Percentiles rank a stretch among this genome's conserved stretches.
phyloP scores from a whole-genome alignment of 163 green algal species.

The Chlamydomonas reinhardtii region DNA sequence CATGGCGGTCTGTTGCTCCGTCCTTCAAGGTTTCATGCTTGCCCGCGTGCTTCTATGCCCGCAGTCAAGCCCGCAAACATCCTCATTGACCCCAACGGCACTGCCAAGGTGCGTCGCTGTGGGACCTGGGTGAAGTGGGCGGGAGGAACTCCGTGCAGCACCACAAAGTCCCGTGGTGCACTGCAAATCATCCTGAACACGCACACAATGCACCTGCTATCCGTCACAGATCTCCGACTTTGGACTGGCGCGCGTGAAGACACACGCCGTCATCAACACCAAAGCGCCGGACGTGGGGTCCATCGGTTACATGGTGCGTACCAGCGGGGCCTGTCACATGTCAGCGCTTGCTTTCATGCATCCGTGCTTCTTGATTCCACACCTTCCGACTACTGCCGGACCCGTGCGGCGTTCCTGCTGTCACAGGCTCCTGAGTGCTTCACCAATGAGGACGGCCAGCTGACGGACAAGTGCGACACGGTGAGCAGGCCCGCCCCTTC shows the following conservation, averaged over 20 bases:
- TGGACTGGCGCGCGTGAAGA: conserved; percentile 49
- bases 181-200: no score
- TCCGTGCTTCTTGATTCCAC: no score
- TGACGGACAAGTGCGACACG: conserved; percentile 52
- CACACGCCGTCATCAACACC: conserved; percentile 21
- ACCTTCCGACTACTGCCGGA: no score
- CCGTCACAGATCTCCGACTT: conserved; percentile 55
- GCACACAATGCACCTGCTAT: no score
- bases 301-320: conserved; percentile 48
- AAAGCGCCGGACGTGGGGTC: conserved; percentile 24
- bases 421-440: conserved; percentile 43
- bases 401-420: no score
- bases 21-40: no score
- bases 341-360: no score
- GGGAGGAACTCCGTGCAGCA: no score
- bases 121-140: no score
- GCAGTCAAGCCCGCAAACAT: conserved; percentile 59
- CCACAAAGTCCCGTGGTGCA: no score
- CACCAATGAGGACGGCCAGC: conserved; percentile 5
- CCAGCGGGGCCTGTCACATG: no score
- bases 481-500: background rate
- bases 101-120: conserved; percentile 27
- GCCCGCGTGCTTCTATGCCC: no score
- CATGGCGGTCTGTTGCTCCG: background rate
- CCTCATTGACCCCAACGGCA: conserved; percentile 43